phyloP scores from a whole-genome alignment of 306 rosid genomes.

The Cyclanthera cordifolia region DNA sequence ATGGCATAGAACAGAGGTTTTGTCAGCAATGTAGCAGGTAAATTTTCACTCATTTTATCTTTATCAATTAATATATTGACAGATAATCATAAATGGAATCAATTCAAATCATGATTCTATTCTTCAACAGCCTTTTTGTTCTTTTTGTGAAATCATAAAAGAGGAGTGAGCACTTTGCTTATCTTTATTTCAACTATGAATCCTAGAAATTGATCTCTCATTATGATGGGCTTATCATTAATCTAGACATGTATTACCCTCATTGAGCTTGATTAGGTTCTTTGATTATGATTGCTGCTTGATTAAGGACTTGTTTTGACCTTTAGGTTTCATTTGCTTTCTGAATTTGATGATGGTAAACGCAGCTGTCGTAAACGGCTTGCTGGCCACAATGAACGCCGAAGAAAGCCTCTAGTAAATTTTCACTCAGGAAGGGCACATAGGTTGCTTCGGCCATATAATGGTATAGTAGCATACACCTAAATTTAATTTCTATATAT shows the following conservation, averaged over 20 bases:
- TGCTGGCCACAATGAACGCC: conserved; percentile 83
- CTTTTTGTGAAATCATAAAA: background rate
- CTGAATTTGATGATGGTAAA: conserved; percentile 85
- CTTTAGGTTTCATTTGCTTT: conserved; percentile 76
- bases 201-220: background rate
- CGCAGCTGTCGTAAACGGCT: conserved; percentile 94
- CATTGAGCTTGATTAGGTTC: background rate
- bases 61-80: background rate
- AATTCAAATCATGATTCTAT: background rate
- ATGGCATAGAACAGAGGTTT: conserved; percentile 76
- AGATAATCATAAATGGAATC: background rate
- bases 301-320: conserved; percentile 12
- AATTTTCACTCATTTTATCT: background rate
- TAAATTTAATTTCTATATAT: conserved; percentile 6
- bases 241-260: background rate
- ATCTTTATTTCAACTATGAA: background rate
- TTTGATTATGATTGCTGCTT: background rate
- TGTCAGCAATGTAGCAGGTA: conserved; percentile 97
- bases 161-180: background rate
- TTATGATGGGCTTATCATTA: background rate
- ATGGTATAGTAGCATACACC: conserved; percentile 32
- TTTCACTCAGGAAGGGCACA: conserved; percentile 39
- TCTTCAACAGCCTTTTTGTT: conserved; percentile 3
- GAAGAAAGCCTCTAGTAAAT: conserved; percentile 73
- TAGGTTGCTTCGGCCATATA: conserved; percentile 55